Percentiles rank a stretch among this genome's conserved stretches.
Conservation (phyloP, 352 stramenopile genomes). For the Phytopythium litorale region DNA sequence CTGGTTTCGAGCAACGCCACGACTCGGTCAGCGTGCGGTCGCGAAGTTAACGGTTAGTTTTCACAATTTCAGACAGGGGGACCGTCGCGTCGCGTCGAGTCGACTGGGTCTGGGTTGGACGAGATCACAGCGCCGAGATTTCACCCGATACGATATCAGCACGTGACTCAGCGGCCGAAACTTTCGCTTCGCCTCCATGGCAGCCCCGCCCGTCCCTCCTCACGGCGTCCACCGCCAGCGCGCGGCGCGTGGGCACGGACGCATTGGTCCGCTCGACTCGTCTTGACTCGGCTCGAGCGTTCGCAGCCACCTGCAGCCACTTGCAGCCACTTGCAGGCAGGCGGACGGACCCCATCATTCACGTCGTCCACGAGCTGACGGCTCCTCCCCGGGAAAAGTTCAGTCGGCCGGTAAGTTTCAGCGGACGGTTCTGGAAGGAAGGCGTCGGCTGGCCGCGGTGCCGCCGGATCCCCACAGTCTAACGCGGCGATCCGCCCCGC, state of each 20-base stretch:
- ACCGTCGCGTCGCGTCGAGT: no score
- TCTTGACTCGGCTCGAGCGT: no score
- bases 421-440: background rate
- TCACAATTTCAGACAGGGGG: background rate
- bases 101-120: no score
- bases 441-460: background rate
- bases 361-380: no score
- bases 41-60: background rate
- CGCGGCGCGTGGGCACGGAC: background rate
- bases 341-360: no score
- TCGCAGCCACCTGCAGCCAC: no score
- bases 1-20: background rate
- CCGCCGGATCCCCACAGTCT: background rate
- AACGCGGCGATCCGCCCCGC: background rate
- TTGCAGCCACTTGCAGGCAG: no score
- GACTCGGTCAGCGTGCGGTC: background rate
- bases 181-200: background rate
- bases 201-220: no score
- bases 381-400: no score
- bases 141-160: background rate
- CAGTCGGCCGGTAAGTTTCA: background rate
- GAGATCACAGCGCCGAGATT: no score
- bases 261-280: background rate
- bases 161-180: background rate
- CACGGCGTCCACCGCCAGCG: background rate